Percentiles rank a stretch among this genome's conserved stretches.
phyloP scores from a whole-genome alignment of 352 stramenopile species.

The Globisporangium recalcitrans region DNA sequence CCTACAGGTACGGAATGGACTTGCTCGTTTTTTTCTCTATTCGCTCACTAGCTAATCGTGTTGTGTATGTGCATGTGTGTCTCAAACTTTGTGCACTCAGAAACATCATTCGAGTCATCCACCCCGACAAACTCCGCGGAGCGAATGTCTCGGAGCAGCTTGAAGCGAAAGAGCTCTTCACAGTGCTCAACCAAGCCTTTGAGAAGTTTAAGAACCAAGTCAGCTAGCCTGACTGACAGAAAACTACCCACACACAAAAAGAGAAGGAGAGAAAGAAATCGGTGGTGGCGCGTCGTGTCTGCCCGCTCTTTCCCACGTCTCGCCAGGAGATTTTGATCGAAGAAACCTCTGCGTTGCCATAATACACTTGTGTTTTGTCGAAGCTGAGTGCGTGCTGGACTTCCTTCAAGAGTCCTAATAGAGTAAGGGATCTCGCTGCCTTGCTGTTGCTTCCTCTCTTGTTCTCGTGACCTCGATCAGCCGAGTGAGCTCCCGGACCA shows the following conservation, averaged over 20 bases:
- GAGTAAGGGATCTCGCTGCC: background rate
- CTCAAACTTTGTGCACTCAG: slow-evolving; percentile 21
- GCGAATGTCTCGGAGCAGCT: slow-evolving; percentile 74
- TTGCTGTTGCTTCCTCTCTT: slow-evolving; percentile 8
- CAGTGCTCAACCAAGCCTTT: slow-evolving; percentile 84
- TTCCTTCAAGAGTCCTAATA: background rate
- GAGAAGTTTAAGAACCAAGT: slow-evolving; percentile 72
- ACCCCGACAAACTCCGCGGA: slow-evolving; percentile 81
- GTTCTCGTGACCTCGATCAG: slow-evolving; percentile 33
- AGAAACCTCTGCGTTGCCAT: slow-evolving; percentile 9
- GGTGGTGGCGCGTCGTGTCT: background rate
- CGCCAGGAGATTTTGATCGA: slow-evolving; percentile 13
- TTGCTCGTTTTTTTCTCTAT: background rate
- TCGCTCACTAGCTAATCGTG: background rate
- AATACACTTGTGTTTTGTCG: slow-evolving; percentile 1
- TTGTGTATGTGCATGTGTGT: background rate
- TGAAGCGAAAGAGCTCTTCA: slow-evolving; percentile 85
- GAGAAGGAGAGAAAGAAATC: background rate
- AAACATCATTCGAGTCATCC: slow-evolving; percentile 84
- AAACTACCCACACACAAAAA: background rate
- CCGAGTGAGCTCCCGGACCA: slow-evolving; percentile 64
- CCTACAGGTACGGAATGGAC: slow-evolving; percentile 45
- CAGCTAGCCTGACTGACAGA: slow-evolving; percentile 8
- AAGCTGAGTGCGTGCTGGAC: background rate
- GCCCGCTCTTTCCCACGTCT: background rate